Evolutionary conservation across 768 basidiomycete genomes (phyloP), one percentile per base, ranked within the genome.

Genomic region (Phallus indusiatus): DNA sequence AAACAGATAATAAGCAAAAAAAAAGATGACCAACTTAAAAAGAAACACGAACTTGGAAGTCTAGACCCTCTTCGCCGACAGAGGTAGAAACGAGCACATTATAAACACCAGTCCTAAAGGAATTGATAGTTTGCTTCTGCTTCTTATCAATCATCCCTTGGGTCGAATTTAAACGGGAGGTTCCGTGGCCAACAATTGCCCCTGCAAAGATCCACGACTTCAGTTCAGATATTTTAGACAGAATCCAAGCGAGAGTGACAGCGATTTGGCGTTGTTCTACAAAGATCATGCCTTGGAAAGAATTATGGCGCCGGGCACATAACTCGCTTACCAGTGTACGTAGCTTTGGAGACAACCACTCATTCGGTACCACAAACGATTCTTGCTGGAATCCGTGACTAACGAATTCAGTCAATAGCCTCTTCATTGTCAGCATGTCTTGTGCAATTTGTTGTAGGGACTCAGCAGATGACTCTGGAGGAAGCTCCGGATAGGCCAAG

Each of bases 11-110:
- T 48, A 48, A 46, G 37, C 9, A 17, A 24, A 49, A 48, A 11
- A 12, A 28, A 11, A 12, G n/a, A 49, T 14, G 18, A 20, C 14
- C 12, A 33, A 61, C n/a, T 64, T 24, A 61, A 50, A 12, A 20
- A 37, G 28, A 50, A 16, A 42, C 20, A 70, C 80, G 56, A 66
- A 87, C 86, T 21, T 86, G 87, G 72, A 95, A 91, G 68, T 95
- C 92, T 17, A 95, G 78, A 0, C 93, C 93, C 73, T 95, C 93
- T 70, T 95, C 93, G 0, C 90, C 93, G 14, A 94, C 90, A 5
- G 85, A 84, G 0, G 90, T 93, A 4, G 90, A 88, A 62, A 94
- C 76, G 20, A 94, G 72, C 50, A 90, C 71, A 67, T 92, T 90
- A 47, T 86, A 76, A 53, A 76, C 73, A 0, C 83, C 79, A 7